These are phyloP conservation scores for Clausena lansium DNA, from an alignment of 345 rosid genomes.

Conservation along the genomic window DNA sequence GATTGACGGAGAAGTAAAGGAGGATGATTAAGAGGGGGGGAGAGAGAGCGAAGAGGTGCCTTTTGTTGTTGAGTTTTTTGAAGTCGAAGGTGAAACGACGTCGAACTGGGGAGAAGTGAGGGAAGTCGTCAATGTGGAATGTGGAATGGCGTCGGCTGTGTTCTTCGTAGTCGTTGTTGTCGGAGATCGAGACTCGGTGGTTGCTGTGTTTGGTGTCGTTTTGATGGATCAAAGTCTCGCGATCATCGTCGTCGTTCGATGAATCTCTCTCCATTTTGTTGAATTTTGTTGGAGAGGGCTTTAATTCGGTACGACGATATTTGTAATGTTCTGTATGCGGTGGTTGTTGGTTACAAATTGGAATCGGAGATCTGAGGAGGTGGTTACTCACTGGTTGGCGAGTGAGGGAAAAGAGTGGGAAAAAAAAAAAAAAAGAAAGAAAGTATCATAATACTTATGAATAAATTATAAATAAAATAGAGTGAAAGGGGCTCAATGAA, in stretches of 20 bases:
- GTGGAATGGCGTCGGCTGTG: slow-evolving; percentile 23
- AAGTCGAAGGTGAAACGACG: slow-evolving; percentile 31
- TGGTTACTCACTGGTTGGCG: not conserved
- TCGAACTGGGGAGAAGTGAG: slow-evolving; percentile 24
- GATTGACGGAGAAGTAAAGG: slow-evolving; percentile 46
- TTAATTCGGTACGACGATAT: not conserved
- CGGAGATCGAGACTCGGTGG: not conserved
- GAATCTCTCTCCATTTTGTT: slow-evolving; percentile 55
- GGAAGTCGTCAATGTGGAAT: slow-evolving; percentile 50
- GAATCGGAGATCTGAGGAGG: not conserved
- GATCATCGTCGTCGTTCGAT: slow-evolving; percentile 75
- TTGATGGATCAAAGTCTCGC: slow-evolving; percentile 51
- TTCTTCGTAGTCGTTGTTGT: not conserved
- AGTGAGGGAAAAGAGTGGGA: not conserved
- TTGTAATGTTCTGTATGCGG: not conserved
- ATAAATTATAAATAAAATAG: too few relatives aligned
- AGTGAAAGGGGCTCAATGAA: too few relatives aligned
- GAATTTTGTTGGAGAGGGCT: not conserved
- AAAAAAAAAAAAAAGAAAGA: too few relatives aligned
- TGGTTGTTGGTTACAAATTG: not conserved
- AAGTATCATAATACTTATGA: too few relatives aligned
- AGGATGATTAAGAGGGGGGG: slow-evolving; percentile 46
- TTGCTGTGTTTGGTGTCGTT: slow-evolving; percentile 44
- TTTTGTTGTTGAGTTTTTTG: slow-evolving; percentile 22
- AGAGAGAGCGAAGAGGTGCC: slow-evolving; percentile 42